Evolutionary conservation across 345 rosid genomes (phyloP), one percentile per base, ranked within the genome.

Genomic region (Euphorbia peplus): DNA sequence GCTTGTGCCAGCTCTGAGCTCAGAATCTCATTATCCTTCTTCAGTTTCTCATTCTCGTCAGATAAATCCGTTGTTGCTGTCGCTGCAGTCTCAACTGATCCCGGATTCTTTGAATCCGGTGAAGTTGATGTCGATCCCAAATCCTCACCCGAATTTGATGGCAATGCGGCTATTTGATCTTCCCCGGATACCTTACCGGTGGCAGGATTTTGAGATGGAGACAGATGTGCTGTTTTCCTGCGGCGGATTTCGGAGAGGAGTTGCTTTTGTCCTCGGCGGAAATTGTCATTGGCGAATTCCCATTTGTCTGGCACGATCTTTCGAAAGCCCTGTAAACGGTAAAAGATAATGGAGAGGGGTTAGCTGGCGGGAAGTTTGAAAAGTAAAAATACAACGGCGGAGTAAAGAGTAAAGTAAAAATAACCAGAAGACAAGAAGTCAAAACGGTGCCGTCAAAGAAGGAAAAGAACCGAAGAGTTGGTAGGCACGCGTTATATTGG

Each of bases 21-120:
- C 48, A 93, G 65, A 51, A 54, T 70, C 76, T 81, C 90, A 76
- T 90, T 93, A 70, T 93, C 92, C 37, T 76, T 78, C 69, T 76
- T 93, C 82, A 93, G 79, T 73, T 82, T 88, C 83, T 91, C 92
- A 81, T 93, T 93, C 85, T 93, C 96, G 55, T 70, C 96, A 1
- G 95, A 80, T 32, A 92, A 55, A 25, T 80, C 96, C 32, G 55
- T 9, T 15, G 75, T 26, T 18, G 51, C 11, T 16, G 60, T 54
- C 39, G 50, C 59, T 1, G 80, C 69, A 4, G 79, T 83, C 60
- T 87, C 93, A 32, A 85, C 85, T 5, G 93, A 90, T 0, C 91
- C 91, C n/a, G 90, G 93, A 54, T 81, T 86, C 88, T 88, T 92
- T 0, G 93, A 86, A 25, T 85, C 93, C 22, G 84, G 83, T 1